Evolutionary conservation across 805 yeast species (phyloP).

Genomic region (Grigorovia transvaalensis): DNA sequence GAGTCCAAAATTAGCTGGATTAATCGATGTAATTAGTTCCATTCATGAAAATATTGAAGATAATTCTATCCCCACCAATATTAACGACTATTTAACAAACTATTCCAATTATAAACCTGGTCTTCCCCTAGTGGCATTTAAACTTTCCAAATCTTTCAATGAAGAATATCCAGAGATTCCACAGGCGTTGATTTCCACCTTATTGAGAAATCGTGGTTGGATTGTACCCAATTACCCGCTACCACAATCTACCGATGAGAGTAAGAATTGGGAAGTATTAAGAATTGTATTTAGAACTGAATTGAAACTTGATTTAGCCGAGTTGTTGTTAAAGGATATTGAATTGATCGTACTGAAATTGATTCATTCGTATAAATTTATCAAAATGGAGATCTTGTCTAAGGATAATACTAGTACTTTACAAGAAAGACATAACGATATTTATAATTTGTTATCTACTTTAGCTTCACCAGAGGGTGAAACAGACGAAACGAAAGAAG

Average conservation of each 20-base stretch:
- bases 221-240: constrained; percentile 84
- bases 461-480: constrained; percentile 17
- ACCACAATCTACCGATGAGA: constrained; percentile 40
- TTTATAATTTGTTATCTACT: constrained; percentile 17
- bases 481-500: constrained; percentile 3
- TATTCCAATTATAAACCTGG: constrained; percentile 57
- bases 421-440: constrained; percentile 8
- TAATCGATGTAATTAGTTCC: constrained; percentile 64
- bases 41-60: constrained; percentile 53
- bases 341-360: constrained; percentile 14
- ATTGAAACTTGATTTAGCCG: constrained; percentile 34
- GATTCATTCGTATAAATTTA: constrained; percentile 11
- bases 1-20: constrained; percentile 53
- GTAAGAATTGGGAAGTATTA: constrained; percentile 55
- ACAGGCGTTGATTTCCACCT: constrained; percentile 60
- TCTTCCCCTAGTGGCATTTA: constrained; percentile 83
- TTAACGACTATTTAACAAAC: constrained; percentile 21
- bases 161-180: constrained; percentile 68
- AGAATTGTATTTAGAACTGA: constrained; percentile 76
- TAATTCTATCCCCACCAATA: constrained; percentile 10
- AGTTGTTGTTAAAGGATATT: constrained; percentile 26
- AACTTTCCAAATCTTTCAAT: constrained; percentile 49
- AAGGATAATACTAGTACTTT: constrained; percentile 1
- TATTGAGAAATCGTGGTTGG: constrained; percentile 73
- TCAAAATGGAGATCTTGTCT: constrained; percentile 3